Percentiles rank a stretch among this genome's conserved stretches.
Conservation (phyloP, 768 basidiomycete species). For the Lentinula detonsa region DNA sequence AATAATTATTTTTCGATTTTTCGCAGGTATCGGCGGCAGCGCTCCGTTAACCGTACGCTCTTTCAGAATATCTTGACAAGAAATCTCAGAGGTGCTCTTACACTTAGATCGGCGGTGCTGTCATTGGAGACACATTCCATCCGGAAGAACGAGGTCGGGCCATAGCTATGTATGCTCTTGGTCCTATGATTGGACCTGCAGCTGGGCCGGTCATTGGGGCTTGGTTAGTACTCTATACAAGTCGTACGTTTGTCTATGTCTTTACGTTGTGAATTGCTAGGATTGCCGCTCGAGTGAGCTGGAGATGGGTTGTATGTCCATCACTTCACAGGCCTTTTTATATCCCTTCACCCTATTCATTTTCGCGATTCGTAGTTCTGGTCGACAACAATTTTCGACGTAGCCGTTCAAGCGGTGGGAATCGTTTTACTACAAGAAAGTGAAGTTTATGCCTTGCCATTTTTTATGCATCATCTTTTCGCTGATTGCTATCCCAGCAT, state of each 20-base stretch:
- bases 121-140: conserved; percentile 56
- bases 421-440: conserved; percentile 59
- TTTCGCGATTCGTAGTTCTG: conserved; percentile 40
- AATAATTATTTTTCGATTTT: conserved; percentile 46
- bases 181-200: conserved; percentile 61
- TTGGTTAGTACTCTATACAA: conserved; percentile 29
- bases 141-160: conserved; percentile 61
- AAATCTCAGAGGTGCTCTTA: neutral
- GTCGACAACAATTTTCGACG: conserved; percentile 57
- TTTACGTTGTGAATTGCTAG: conserved; percentile 13
- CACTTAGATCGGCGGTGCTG: conserved; percentile 52
- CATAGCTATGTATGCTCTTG: conserved; percentile 57
- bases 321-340: neutral
- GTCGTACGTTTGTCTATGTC: neutral
- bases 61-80: neutral
- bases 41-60: conserved; percentile 38
- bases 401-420: conserved; percentile 46
- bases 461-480: conserved; percentile 15
- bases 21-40: conserved; percentile 48
- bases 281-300: conserved; percentile 56
- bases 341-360: neutral
- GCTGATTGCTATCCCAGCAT: conserved; percentile 29
- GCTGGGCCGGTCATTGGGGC: conserved; percentile 59
- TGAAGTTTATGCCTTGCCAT: conserved; percentile 14
- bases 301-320: conserved; percentile 63